Conservation (phyloP, 1,284 basidiomycete species). For the Tilletia indica region DNA sequence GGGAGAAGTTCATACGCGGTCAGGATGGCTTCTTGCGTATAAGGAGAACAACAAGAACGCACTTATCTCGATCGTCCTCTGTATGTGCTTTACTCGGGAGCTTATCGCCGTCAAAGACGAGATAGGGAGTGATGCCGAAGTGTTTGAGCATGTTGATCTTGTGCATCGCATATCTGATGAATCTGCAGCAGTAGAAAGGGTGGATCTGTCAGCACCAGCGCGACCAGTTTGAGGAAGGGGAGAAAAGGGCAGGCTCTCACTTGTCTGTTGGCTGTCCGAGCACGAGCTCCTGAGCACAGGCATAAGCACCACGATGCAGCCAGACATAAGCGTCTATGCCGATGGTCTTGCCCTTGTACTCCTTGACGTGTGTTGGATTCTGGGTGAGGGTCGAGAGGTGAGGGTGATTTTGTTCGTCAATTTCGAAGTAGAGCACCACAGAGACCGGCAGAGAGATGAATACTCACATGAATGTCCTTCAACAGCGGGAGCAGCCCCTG, state of each 20-base stretch:
- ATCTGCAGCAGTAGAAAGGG: conserved; percentile 62
- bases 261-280: conserved; percentile 70
- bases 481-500: conserved; percentile 87
- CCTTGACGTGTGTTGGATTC: conserved; percentile 34
- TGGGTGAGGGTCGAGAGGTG: conserved; percentile 1
- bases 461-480: conserved; percentile 68
- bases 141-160: conserved; percentile 81
- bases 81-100: conserved; percentile 91
- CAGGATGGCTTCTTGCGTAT: background rate
- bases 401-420: too few relatives aligned
- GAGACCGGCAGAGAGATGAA: background rate
- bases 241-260: conserved; percentile 16
- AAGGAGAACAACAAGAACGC: conserved; percentile 6
- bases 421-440: too few relatives aligned
- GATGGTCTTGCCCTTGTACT: conserved; percentile 57
- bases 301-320: conserved; percentile 91
- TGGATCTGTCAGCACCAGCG: background rate
- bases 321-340: conserved; percentile 91
- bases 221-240: background rate
- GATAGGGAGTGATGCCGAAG: conserved; percentile 78
- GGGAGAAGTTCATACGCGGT: background rate
- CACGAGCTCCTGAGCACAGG: conserved; percentile 82
- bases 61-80: conserved; percentile 73
- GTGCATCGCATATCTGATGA: conserved; percentile 94
- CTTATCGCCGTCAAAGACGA: conserved; percentile 95